phyloP scores from a whole-genome alignment of 768 basidiomycete genomes.

The Tylopilus subfusipes region DNA sequence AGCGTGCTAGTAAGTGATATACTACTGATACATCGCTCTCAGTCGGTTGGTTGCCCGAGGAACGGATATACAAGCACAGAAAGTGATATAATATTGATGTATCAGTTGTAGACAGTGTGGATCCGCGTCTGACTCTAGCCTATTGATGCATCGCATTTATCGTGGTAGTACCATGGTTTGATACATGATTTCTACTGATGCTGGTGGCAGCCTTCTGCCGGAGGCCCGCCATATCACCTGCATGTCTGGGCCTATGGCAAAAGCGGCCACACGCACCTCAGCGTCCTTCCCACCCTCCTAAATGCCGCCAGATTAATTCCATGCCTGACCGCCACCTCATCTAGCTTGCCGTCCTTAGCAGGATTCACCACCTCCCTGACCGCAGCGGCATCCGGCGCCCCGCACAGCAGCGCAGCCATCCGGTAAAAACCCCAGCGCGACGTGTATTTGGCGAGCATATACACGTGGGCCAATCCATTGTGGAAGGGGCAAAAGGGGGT shows the following conservation, averaged over 20 bases:
- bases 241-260: conserved; percentile 14
- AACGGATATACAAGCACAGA: too few relatives aligned
- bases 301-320: conserved; percentile 7
- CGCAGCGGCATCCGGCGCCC: conserved; percentile 9
- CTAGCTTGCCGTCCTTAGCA: conserved; percentile 11
- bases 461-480: conserved; percentile 10
- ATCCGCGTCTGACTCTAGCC: too few relatives aligned
- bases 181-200: too few relatives aligned
- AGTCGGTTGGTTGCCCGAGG: too few relatives aligned
- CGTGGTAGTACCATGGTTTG: too few relatives aligned
- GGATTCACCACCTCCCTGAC: conserved; percentile 15
- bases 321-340: conserved; percentile 14
- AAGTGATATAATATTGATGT: too few relatives aligned
- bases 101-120: too few relatives aligned
- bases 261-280: conserved; percentile 13
- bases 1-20: too few relatives aligned
- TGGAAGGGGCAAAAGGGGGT: conserved; percentile 7
- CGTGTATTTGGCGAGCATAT: conserved; percentile 13
- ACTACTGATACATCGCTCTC: too few relatives aligned
- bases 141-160: too few relatives aligned
- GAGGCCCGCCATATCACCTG: conserved; percentile 8
- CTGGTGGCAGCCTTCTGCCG: neutral
- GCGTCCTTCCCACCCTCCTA: conserved; percentile 10
- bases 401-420: conserved; percentile 12
- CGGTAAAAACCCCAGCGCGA: conserved; percentile 13